Percentiles rank a stretch among this genome's conserved stretches.
Evolutionary conservation across 2,329 filamentous ascomycete species (phyloP).

Genomic region (Curvularia sp.): DNA sequence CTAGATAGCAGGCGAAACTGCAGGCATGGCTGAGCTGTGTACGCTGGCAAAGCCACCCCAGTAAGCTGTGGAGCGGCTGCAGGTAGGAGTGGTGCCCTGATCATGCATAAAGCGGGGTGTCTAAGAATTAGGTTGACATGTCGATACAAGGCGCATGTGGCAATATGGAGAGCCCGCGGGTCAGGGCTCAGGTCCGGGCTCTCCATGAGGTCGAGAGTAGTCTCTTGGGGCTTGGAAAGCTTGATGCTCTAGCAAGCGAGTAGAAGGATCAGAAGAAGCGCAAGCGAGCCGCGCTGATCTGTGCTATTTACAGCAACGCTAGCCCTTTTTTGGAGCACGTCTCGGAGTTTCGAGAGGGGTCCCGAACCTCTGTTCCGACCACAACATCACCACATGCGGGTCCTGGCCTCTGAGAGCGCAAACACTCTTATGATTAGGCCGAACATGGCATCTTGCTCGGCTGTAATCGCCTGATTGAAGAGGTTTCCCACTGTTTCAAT

Average conservation of each 20-base stretch:
- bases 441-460: slow-evolving; percentile 9
- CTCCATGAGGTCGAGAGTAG: slow-evolving; percentile 20
- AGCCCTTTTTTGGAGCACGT: slow-evolving; percentile 20
- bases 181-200: slow-evolving; percentile 12
- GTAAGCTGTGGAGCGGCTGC: slow-evolving; percentile 22
- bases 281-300: slow-evolving; percentile 17
- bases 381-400: slow-evolving; percentile 24
- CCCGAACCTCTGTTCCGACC: slow-evolving; percentile 30
- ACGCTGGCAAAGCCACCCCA: slow-evolving; percentile 22
- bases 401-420: slow-evolving; percentile 20
- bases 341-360: slow-evolving; percentile 41
- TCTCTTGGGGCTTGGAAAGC: slow-evolving; percentile 12
- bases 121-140: slow-evolving; percentile 8
- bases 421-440: not conserved
- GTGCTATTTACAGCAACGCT: slow-evolving; percentile 26
- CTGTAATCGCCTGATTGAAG: not conserved
- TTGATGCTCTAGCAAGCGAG: not conserved
- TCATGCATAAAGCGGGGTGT: slow-evolving; percentile 1
- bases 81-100: slow-evolving; percentile 23
- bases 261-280: slow-evolving; percentile 23
- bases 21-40: slow-evolving; percentile 26
- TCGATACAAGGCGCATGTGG: not conserved
- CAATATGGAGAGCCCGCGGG: not conserved
- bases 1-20: slow-evolving; percentile 19
- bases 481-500: slow-evolving; percentile 7